A percentile compares a stretch with the other conserved stretches of the same genome.
These are phyloP conservation scores for Collybiopsis luxurians DNA, from an alignment of 768 basidiomycete genomes.

Conservation along the genomic window DNA sequence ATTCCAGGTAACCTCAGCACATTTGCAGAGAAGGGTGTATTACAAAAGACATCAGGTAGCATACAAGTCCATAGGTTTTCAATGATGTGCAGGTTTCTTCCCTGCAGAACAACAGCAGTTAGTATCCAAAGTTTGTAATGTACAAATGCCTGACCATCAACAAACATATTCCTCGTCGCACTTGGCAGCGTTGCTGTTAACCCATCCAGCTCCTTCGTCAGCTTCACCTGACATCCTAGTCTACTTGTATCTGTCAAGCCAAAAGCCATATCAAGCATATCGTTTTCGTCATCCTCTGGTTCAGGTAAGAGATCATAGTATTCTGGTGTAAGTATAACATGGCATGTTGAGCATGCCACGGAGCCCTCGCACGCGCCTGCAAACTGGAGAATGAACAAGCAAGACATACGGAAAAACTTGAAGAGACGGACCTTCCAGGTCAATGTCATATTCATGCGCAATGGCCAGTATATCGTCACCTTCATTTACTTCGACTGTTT, in stretches of 20 bases:
- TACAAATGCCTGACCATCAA: conserved; percentile 64
- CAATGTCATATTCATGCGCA: conserved; percentile 94
- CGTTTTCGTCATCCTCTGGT: conserved; percentile 97
- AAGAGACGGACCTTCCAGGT: conserved; percentile 76
- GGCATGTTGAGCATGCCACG: conserved; percentile 96
- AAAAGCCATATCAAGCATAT: conserved; percentile 98
- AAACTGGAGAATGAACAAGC: conserved; percentile 1
- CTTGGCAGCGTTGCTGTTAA: conserved; percentile 82
- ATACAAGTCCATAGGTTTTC: background rate
- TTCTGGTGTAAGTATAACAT: conserved; percentile 81
- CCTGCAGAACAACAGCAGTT: conserved; percentile 24
- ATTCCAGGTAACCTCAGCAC: too few species aligned
- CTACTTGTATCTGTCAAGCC: conserved; percentile 92
- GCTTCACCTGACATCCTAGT: conserved; percentile 72
- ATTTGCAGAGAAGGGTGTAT: too few species aligned
- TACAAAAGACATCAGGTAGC: too few species aligned
- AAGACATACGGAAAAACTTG: background rate
- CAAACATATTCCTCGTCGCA: conserved; percentile 97
- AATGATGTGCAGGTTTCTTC: conserved; percentile 43
- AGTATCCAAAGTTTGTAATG: background rate
- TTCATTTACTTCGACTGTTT: conserved; percentile 88
- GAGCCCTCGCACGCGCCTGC: conserved; percentile 96
- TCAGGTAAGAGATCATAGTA: conserved; percentile 87
- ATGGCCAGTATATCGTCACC: conserved; percentile 91
- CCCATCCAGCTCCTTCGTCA: conserved; percentile 83